Percentiles rank a stretch among this genome's conserved stretches.
Evolutionary conservation across 108 stramenopile genomes (phyloP).

Genomic region (Nitzschia putrida): DNA sequence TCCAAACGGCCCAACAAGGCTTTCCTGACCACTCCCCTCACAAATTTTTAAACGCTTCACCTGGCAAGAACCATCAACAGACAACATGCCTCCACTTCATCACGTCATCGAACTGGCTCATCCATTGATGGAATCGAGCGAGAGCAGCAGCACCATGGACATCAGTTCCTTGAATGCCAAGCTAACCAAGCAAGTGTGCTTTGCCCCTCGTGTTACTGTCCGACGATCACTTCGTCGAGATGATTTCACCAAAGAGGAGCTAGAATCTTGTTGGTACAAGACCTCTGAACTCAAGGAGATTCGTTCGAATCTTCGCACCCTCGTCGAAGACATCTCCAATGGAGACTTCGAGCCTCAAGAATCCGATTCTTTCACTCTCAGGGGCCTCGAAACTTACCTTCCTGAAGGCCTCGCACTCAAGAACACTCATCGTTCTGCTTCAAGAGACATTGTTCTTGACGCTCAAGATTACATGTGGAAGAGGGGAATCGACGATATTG

Average conservation of each 20-base stretch:
- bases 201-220: constrained; percentile 2
- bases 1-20: no score
- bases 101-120: no score
- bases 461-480: constrained; percentile 21
- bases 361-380: background rate
- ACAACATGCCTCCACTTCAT: no score
- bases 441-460: constrained; percentile 20
- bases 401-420: constrained; percentile 16
- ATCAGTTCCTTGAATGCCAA: no score
- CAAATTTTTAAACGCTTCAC: no score
- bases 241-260: constrained; percentile 12
- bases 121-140: no score
- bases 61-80: no score
- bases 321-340: background rate
- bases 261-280: constrained; percentile 11
- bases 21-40: no score
- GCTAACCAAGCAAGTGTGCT: background rate
- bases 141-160: no score
- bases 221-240: background rate
- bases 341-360: background rate
- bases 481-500: constrained; percentile 1
- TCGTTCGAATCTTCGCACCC: background rate
- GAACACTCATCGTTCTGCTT: background rate
- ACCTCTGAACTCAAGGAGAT: constrained; percentile 10
- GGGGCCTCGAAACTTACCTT: constrained; percentile 22